These are phyloP conservation scores for Hemerocallis citrina DNA, from an alignment of 106 monocot species.

Conservation along the genomic window DNA sequence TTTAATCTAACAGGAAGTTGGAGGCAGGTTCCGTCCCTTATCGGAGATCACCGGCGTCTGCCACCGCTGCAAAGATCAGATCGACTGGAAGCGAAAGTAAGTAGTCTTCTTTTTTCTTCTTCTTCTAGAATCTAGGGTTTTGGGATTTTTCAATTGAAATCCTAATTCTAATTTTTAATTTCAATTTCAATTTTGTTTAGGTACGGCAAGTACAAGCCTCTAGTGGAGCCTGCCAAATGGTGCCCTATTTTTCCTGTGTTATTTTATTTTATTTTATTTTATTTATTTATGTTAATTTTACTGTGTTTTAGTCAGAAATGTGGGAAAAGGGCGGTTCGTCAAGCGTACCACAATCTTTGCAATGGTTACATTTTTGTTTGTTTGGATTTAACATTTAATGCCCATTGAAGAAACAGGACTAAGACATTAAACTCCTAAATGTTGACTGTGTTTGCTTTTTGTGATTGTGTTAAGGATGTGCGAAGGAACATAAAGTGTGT, in stretches of 20 bases:
- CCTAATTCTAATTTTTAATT: too few relatives aligned
- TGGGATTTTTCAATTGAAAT: not conserved
- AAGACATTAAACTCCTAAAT: too few relatives aligned
- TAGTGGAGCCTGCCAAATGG: constrained; percentile 90
- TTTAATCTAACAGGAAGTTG: constrained; percentile 44
- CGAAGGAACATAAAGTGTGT: constrained; percentile 57
- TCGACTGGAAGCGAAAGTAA: constrained; percentile 95
- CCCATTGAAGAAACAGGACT: too few relatives aligned
- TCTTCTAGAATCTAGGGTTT: too few relatives aligned
- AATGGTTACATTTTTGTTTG: constrained; percentile 23
- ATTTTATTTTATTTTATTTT: not conserved
- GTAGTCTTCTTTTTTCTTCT: constrained; percentile 13
- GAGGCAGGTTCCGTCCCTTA: constrained; percentile 58
- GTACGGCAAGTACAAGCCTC: constrained; percentile 95
- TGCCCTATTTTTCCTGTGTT: not conserved
- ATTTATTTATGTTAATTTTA: not conserved
- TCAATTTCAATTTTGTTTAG: constrained; percentile 25
- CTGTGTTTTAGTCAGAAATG: constrained; percentile 65
- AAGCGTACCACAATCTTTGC: constrained; percentile 89
- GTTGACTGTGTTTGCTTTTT: too few relatives aligned
- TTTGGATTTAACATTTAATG: not conserved
- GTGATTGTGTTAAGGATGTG: constrained; percentile 57
- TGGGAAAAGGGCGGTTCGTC: constrained; percentile 64
- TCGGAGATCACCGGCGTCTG: constrained; percentile 94
- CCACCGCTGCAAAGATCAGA: constrained; percentile 74